Conservation (phyloP, 148 eudicot species). For the Camellia japonica region DNA sequence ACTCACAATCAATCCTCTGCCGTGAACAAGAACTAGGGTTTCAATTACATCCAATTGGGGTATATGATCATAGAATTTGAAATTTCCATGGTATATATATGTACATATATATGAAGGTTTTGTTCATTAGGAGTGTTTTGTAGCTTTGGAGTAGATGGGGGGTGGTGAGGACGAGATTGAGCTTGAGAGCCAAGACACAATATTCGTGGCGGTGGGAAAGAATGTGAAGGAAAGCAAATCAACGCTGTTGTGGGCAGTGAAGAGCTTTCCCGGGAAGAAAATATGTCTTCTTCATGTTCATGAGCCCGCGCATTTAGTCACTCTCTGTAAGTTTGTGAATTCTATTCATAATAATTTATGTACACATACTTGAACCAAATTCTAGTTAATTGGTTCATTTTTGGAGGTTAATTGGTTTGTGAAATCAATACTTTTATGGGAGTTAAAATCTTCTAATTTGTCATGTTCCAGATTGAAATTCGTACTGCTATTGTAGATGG, state of each 20-base stretch:
- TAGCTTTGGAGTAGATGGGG: conserved; percentile 27
- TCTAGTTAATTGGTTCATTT: neutral
- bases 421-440: neutral
- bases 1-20: conserved; percentile 7
- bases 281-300: conserved; percentile 74
- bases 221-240: conserved; percentile 62
- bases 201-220: conserved; percentile 83
- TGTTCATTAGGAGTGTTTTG: conserved; percentile 10
- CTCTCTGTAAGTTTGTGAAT: conserved; percentile 45
- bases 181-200: conserved; percentile 26
- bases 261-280: conserved; percentile 47
- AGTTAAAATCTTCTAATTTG: neutral
- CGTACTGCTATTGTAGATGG: neutral
- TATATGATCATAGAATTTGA: neutral
- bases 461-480: neutral
- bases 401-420: neutral
- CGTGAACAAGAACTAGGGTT: conserved; percentile 2
- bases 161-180: conserved; percentile 37
- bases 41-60: neutral
- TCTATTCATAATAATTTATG: neutral
- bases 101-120: neutral
- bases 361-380: neutral
- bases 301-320: conserved; percentile 46
- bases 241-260: conserved; percentile 55
- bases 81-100: neutral